These are phyloP conservation scores for Salvia hispanica DNA, from an alignment of 257 asterid species.

Conservation along the genomic window DNA sequence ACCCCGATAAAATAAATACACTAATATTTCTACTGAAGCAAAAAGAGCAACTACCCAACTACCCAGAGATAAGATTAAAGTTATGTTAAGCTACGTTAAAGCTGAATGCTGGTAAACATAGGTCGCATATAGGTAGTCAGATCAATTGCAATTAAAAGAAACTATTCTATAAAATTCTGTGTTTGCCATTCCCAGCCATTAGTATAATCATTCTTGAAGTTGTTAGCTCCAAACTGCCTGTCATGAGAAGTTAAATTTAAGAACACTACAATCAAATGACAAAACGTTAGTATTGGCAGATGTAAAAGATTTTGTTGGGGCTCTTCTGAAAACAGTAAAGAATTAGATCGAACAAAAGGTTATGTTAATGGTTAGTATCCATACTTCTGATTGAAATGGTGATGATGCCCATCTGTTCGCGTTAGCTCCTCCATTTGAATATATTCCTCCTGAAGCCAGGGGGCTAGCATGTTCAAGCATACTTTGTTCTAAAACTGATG, in stretches of 20 bases:
- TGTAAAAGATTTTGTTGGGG: conserved; percentile 36
- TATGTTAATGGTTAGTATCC: conserved; percentile 99
- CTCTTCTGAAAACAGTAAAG: conserved; percentile 51
- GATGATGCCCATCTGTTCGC: conserved; percentile 96
- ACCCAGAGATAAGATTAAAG: conserved; percentile 25
- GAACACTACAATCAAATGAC: conserved; percentile 38
- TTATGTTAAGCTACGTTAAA: conserved; percentile 27
- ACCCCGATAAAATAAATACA: conserved; percentile 15
- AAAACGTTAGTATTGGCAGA: conserved; percentile 43
- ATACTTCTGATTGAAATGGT: conserved; percentile 99
- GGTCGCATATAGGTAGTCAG: conserved; percentile 36
- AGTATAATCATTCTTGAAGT: conserved; percentile 43
- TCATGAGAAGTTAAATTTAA: conserved; percentile 43
- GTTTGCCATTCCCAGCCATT: conserved; percentile 32
- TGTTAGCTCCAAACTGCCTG: conserved; percentile 66
- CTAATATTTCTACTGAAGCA: conserved; percentile 10
- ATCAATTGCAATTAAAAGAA: conserved; percentile 26
- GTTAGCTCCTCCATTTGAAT: conserved; percentile 98
- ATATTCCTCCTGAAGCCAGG: conserved; percentile 97
- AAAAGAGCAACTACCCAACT: conserved; percentile 22
- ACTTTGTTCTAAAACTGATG: conserved; percentile 98
- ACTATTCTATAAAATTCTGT: conserved; percentile 30
- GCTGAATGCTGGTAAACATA: conserved; percentile 27
- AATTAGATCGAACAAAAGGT: conserved; percentile 77
- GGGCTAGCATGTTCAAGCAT: conserved; percentile 99